These are phyloP conservation scores for Voacanga thouarsii DNA, from an alignment of 257 asterid genomes.

Conservation along the genomic window DNA sequence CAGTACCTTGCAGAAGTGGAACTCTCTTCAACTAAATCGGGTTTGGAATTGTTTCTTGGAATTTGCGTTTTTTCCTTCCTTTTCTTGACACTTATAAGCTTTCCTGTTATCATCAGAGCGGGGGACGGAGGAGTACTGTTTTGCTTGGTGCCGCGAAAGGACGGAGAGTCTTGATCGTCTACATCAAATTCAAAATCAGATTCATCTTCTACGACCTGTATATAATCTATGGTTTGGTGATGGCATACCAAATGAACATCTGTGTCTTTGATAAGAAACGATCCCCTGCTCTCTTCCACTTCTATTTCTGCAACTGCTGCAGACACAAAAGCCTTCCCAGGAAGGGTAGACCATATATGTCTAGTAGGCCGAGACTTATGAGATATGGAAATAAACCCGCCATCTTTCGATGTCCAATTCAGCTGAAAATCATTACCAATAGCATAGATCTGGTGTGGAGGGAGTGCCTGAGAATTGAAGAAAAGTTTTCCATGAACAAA, in stretches of 20 bases:
- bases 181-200: slow-evolving; percentile 22
- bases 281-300: slow-evolving; percentile 92
- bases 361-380: slow-evolving; percentile 56
- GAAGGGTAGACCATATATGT: slow-evolving; percentile 65
- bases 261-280: slow-evolving; percentile 65
- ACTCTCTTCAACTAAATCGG: slow-evolving; percentile 27
- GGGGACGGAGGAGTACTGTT: slow-evolving; percentile 30
- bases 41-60: slow-evolving; percentile 12
- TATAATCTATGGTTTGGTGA: slow-evolving; percentile 72
- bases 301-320: slow-evolving; percentile 81
- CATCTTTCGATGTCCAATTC: slow-evolving; percentile 60
- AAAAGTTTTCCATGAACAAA: slow-evolving; percentile 43
- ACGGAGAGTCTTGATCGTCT: slow-evolving; percentile 27
- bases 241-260: slow-evolving; percentile 50
- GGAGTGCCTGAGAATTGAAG: slow-evolving; percentile 38
- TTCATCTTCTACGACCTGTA: slow-evolving; percentile 33
- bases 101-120: slow-evolving; percentile 59
- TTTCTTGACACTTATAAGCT: slow-evolving; percentile 40
- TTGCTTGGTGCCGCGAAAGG: neutral
- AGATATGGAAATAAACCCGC: slow-evolving; percentile 59
- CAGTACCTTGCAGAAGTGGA: slow-evolving; percentile 58
- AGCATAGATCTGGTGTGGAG: slow-evolving; percentile 36
- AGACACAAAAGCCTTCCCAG: slow-evolving; percentile 84
- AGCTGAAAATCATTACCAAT: slow-evolving; percentile 70
- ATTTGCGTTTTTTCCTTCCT: slow-evolving; percentile 19